Evolutionary conservation across 768 basidiomycete species (phyloP), one percentile per base, ranked within the genome.

Genomic region (Macrocybe gigantea): DNA sequence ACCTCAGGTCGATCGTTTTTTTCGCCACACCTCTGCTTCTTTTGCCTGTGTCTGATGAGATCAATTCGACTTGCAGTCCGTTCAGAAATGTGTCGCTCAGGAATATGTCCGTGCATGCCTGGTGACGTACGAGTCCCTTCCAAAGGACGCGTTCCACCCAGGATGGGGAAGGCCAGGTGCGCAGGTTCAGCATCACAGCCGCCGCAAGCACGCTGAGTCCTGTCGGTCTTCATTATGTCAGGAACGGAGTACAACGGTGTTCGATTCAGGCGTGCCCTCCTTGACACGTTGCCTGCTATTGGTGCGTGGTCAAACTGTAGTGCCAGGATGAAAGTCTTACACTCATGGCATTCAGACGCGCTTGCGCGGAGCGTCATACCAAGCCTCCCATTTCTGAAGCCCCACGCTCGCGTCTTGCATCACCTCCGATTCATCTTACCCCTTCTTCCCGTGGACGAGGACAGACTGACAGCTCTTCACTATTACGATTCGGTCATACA

Each of bases 401-500:
- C 88, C 2, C 82, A 87, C 60, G 73, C 74, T 4, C 82, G 87
- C 53, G 83, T 90, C 83, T 70, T 85, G 41, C 81, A 87, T 61
- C 87, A 90, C 60, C 86, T 89, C 58, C 82, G 88, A 38, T 88
- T 85, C 65, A 75, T 91, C 33, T 64, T 77, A 3, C 86, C 86
- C 0, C 71, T 91, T 48, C 80, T 71, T 48, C 71, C 63, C 37
- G 68, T 60, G 48, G 80, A 85, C 50, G 79, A 80, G 30, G 75
- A 82, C 39, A 81, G 81, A n/a, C 63, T 86, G 41, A 78, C 86
- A 10, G 71, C 79, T 0, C 61, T 90, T 47, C 84, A 88, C 61
- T 83, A 83, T 56, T 90, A 86, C 57, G 88, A 90, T 56, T 80
- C 85, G 41, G 83, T 79, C 1, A 75, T 90, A 42, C 87, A 90